Percentiles rank a stretch among this genome's conserved stretches.
These are phyloP conservation scores for Trebouxia sp. DNA, from an alignment of 139 green algal species.

Conservation along the genomic window DNA sequence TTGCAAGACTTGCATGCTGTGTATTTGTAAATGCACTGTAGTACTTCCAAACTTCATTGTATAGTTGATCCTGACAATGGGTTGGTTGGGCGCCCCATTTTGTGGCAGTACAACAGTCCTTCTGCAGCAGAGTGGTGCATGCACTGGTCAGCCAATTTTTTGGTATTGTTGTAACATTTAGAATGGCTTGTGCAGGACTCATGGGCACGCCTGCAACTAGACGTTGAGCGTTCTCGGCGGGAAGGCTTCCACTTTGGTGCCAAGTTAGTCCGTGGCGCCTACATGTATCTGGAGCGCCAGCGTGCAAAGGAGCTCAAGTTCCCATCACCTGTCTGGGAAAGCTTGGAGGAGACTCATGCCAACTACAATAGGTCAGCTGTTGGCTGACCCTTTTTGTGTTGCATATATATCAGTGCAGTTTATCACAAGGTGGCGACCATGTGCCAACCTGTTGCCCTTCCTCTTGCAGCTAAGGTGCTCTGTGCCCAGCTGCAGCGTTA, in stretches of 20 bases:
- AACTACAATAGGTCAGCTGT: slow-evolving; percentile 66
- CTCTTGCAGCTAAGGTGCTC: too few species aligned
- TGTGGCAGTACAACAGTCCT: too few species aligned
- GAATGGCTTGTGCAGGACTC: slow-evolving; percentile 42
- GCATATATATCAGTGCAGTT: too few species aligned
- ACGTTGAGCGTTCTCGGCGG: slow-evolving; percentile 67
- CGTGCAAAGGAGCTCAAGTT: slow-evolving; percentile 59
- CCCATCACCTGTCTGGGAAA: slow-evolving; percentile 72
- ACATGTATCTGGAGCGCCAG: slow-evolving; percentile 75
- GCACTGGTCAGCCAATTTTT: background rate
- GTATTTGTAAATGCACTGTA: too few species aligned
- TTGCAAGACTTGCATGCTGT: too few species aligned
- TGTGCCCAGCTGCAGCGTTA: too few species aligned
- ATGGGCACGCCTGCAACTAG: slow-evolving; percentile 48
- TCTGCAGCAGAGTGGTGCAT: too few species aligned
- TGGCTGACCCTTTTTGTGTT: background rate
- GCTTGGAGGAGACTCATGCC: slow-evolving; percentile 69
- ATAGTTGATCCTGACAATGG: too few species aligned
- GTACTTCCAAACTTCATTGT: too few species aligned
- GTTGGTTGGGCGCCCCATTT: too few species aligned
- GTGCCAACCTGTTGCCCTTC: too few species aligned
- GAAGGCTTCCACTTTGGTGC: slow-evolving; percentile 58
- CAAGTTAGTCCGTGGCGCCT: slow-evolving; percentile 81
- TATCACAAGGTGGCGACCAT: too few species aligned
- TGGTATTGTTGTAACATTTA: background rate